These are phyloP conservation scores for Aspergillus awamori DNA, from an alignment of 2,329 filamentous ascomycete species.

Conservation along the genomic window DNA sequence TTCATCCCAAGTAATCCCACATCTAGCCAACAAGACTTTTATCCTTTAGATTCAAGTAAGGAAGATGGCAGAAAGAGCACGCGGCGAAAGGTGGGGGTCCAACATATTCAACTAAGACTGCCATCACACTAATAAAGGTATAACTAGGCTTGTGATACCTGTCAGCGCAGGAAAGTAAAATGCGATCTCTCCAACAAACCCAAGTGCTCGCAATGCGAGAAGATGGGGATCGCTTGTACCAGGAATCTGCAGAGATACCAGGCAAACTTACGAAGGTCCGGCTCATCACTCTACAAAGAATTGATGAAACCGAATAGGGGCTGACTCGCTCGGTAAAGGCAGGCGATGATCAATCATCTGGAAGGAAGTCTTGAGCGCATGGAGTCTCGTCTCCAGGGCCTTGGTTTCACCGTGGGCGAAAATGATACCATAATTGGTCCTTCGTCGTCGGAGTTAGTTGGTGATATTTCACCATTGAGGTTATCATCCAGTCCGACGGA, in stretches of 20 bases:
- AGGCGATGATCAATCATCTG: slow-evolving; percentile 23
- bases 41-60: neutral
- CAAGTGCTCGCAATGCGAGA: slow-evolving; percentile 6
- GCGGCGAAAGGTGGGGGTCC: neutral
- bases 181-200: neutral
- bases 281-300: neutral
- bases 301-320: neutral
- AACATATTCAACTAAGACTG: neutral
- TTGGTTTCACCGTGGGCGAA: slow-evolving; percentile 15
- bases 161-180: slow-evolving; percentile 4
- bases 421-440: neutral
- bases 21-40: neutral
- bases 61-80: neutral
- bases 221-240: slow-evolving; percentile 1
- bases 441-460: neutral
- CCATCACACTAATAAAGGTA: neutral
- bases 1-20: neutral
- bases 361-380: slow-evolving; percentile 22
- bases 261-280: slow-evolving; percentile 5
- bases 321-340: neutral
- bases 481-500: neutral
- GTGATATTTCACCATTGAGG: neutral
- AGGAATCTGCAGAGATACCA: slow-evolving; percentile 3
- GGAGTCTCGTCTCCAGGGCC: slow-evolving; percentile 17
- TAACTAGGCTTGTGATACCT: slow-evolving; percentile 7